Base-by-base conservation (phyloP, 441 rosid genomes). In the Euphorbia schlechtendalii region DNA sequence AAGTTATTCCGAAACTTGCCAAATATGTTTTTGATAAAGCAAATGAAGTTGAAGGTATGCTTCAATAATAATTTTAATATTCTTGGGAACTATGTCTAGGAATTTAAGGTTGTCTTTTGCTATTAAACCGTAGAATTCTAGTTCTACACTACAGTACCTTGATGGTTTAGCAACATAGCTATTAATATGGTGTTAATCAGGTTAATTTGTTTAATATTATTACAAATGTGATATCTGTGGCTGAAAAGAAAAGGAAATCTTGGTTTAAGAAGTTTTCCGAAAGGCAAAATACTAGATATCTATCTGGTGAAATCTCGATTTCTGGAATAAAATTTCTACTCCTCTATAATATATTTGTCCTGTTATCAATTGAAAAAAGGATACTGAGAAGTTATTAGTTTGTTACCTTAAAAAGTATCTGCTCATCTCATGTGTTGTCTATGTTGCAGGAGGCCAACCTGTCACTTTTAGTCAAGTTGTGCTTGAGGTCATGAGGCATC, bases 1-100 rank as follows among this genome's bases (percentile, higher is more conserved):
- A 91, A 87, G 97, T 91, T 57, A 91, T 91, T 75, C 97, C 94
- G 10, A 91, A 91, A 82, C 97, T 91, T 69, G 94, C 96, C 64
- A 91, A 91, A 73, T 91, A 77, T 74, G 89, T 91, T 71, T 91
- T 86, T 69, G 97, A 91, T 69, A 84, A 84, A 74, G 92, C 92
- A 66, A 84, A 74, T 74, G 96, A 86, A 76, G 87, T 41, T 53
- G 88, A 84, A 83, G 92, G 92, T 88, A 76, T 38, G 58, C 65
- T 56, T 57, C 64, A 62, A 56, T 9, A 54, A 13, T 56, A 59
- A 18, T 1, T 38, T 21, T 3, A 21, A 28, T 28, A 22, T 3
- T 32, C 3, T 32, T 32, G 45, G 18, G 38, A 8, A 55, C 36
- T 7, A 61, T 45, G 18, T 14, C 11, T 56, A 56, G 52, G 45